Conservation (phyloP, 2,329 filamentous ascomycete species). For the Neonectria punicea region DNA sequence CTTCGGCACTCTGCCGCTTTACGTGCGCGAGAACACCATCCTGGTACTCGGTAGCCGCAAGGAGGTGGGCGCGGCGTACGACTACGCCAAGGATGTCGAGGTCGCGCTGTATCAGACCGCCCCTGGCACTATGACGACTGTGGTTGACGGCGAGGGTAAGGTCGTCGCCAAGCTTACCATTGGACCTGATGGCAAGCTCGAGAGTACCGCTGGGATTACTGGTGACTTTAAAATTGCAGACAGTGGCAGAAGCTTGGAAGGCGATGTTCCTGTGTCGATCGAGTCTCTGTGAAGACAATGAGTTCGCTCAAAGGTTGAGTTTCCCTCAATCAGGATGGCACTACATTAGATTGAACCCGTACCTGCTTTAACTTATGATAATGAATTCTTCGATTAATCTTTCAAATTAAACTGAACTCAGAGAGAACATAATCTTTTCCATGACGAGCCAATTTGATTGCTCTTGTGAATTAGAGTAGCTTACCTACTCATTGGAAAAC, state of each 20-base stretch:
- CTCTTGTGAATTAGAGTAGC: too few relatives aligned
- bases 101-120: slow-evolving; percentile 57
- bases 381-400: neutral
- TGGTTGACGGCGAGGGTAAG: slow-evolving; percentile 57
- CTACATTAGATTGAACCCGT: neutral
- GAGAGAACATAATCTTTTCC: neutral
- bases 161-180: slow-evolving; percentile 53
- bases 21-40: slow-evolving; percentile 65
- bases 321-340: neutral
- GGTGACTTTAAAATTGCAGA: slow-evolving; percentile 47
- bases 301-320: neutral
- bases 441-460: too few relatives aligned
- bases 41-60: slow-evolving; percentile 56
- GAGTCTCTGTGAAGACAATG: slow-evolving; percentile 31
- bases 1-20: slow-evolving; percentile 68
- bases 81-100: slow-evolving; percentile 59
- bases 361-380: neutral
- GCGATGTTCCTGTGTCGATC: slow-evolving; percentile 42
- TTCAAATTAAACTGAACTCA: too few relatives aligned
- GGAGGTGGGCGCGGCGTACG: slow-evolving; percentile 56
- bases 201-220: slow-evolving; percentile 52
- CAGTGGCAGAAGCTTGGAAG: slow-evolving; percentile 38
- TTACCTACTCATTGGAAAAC: too few relatives aligned
- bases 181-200: slow-evolving; percentile 52
- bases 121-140: slow-evolving; percentile 52